phyloP scores from a whole-genome alignment of 2,329 filamentous ascomycete species.

The Trichoderma brevicompactum region DNA sequence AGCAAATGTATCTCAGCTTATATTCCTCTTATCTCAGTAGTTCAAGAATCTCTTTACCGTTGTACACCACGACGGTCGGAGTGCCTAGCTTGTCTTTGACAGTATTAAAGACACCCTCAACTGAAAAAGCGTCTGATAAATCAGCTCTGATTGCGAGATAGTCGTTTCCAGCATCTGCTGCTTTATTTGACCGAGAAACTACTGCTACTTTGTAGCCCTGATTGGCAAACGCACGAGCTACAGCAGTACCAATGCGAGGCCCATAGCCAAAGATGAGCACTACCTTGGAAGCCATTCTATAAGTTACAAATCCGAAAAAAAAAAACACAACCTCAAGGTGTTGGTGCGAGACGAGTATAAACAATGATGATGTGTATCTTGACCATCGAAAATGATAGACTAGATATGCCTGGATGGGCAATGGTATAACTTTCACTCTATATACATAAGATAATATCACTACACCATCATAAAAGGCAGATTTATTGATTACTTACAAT shows the following conservation, averaged over 20 bases:
- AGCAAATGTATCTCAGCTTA: not conserved
- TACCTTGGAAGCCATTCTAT: conserved; percentile 4
- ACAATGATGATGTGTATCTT: not conserved
- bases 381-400: too few species aligned
- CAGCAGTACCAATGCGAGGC: not conserved
- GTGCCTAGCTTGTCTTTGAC: not conserved
- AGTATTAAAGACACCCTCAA: not conserved
- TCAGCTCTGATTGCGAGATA: conserved; percentile 10
- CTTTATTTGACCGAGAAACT: conserved; percentile 3
- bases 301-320: not conserved
- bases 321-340: not conserved
- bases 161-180: not conserved
- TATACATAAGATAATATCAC: not conserved
- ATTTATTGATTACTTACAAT: too few species aligned
- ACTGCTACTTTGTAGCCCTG: conserved; percentile 16
- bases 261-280: conserved; percentile 13
- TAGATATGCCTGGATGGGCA: too few species aligned
- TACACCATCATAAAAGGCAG: not conserved
- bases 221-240: conserved; percentile 6
- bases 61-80: conserved; percentile 17
- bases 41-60: not conserved
- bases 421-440: not conserved
- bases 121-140: not conserved
- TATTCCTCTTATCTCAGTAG: not conserved
- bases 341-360: not conserved